Evolutionary conservation across 2,329 filamentous ascomycete species (phyloP).

Genomic region (Oidium heveae): DNA sequence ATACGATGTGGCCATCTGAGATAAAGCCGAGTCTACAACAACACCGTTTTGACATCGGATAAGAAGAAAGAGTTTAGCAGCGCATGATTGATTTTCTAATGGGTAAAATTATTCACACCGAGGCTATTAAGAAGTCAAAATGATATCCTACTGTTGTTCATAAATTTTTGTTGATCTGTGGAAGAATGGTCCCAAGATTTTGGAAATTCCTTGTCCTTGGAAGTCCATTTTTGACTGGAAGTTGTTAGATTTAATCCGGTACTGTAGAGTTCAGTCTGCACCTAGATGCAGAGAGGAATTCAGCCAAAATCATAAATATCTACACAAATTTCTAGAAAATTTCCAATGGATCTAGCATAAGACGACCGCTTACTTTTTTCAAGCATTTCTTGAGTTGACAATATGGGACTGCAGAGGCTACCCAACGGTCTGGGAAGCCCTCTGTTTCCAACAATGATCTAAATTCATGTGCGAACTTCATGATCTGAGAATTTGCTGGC

Average conservation of each 20-base stretch:
- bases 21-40: not conserved
- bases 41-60: not conserved
- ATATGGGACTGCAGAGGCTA: slow-evolving; percentile 59
- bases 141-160: not conserved
- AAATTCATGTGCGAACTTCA: slow-evolving; percentile 76
- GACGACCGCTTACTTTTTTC: slow-evolving; percentile 35
- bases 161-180: not conserved
- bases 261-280: slow-evolving; percentile 35
- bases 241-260: slow-evolving; percentile 46
- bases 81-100: not conserved
- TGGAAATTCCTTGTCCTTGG: not conserved
- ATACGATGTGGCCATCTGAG: too few species aligned
- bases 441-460: slow-evolving; percentile 41
- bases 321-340: not conserved
- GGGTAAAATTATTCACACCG: not conserved
- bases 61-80: not conserved
- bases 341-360: too few species aligned
- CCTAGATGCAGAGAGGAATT: not conserved
- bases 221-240: not conserved
- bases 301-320: not conserved
- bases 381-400: slow-evolving; percentile 72
- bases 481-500: slow-evolving; percentile 14
- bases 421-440: slow-evolving; percentile 48
- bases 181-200: not conserved
- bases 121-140: slow-evolving; percentile 19